Evolutionary conservation across 805 yeast species (phyloP).

Genomic region (Candida schatavii): DNA sequence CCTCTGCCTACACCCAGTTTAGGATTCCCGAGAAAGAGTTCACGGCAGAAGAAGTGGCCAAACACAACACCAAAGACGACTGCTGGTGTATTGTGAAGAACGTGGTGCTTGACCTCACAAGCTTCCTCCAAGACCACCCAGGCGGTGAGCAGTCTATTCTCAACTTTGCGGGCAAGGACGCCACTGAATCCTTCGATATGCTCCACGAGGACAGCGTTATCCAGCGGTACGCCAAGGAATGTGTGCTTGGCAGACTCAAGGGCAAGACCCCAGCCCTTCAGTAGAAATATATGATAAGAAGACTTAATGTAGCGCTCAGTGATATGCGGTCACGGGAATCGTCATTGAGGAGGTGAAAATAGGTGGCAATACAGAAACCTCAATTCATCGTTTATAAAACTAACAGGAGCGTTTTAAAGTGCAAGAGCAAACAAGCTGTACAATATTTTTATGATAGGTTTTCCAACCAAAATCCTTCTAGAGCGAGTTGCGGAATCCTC

Average conservation of each 20-base stretch:
- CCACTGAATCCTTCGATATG: slow-evolving; percentile 50
- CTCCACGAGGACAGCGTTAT: slow-evolving; percentile 57
- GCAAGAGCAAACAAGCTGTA: background rate
- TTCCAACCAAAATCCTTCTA: slow-evolving; percentile 2
- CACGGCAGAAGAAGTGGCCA: slow-evolving; percentile 44
- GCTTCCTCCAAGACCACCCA: slow-evolving; percentile 49
- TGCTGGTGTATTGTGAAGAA: slow-evolving; percentile 57
- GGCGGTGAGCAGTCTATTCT: slow-evolving; percentile 59
- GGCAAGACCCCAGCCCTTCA: slow-evolving; percentile 45
- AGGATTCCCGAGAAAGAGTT: slow-evolving; percentile 48
- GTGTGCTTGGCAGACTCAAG: slow-evolving; percentile 51
- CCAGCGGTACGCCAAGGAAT: slow-evolving; percentile 44
- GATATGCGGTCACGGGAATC: too few species aligned
- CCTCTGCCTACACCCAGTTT: slow-evolving; percentile 19
- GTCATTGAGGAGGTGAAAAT: too few species aligned
- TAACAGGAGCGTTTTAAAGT: background rate
- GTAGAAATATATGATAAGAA: slow-evolving; percentile 10
- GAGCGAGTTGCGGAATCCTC: too few species aligned
- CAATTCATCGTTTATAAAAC: slow-evolving; percentile 1
- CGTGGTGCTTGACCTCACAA: slow-evolving; percentile 48
- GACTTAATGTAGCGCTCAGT: too few species aligned
- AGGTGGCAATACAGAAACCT: too few species aligned
- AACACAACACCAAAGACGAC: slow-evolving; percentile 44
- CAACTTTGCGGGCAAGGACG: slow-evolving; percentile 47
- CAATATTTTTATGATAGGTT: background rate